Percentiles rank a stretch among this genome's conserved stretches.
These are phyloP conservation scores for Penicillium brevicompactum DNA, from an alignment of 2,329 filamentous ascomycete species.

Conservation along the genomic window DNA sequence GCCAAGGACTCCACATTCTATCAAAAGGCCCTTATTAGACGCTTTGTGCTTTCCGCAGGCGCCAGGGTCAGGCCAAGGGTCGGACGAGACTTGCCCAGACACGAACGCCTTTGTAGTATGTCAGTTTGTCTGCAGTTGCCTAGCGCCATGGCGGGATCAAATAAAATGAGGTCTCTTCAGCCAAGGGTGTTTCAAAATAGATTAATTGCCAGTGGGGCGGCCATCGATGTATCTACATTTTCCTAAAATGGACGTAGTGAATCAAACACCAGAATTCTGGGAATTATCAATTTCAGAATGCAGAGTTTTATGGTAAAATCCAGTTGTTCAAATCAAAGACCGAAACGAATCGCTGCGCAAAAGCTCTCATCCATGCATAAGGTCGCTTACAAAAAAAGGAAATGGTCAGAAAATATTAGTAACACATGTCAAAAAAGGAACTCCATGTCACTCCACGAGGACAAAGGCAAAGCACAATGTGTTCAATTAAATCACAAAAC, in stretches of 20 bases:
- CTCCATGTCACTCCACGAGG: background rate
- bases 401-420: conserved; percentile 15
- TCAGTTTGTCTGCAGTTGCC: background rate
- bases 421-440: conserved; percentile 16
- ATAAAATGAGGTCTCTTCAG: background rate
- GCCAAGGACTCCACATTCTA: background rate
- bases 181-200: background rate
- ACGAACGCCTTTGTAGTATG: background rate
- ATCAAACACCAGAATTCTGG: conserved; percentile 7
- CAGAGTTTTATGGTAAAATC: background rate
- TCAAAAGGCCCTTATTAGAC: conserved; percentile 7
- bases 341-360: conserved; percentile 16
- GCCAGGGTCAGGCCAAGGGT: background rate
- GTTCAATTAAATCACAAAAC: conserved; percentile 58
- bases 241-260: background rate
- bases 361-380: conserved; percentile 26
- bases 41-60: background rate
- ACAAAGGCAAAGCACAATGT: background rate
- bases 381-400: conserved; percentile 18
- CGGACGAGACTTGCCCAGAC: background rate
- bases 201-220: background rate
- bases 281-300: conserved; percentile 9
- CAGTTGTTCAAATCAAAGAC: conserved; percentile 3
- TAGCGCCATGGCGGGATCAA: background rate
- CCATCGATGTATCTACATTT: background rate